phyloP scores from a whole-genome alignment of 2,329 filamentous ascomycete genomes.

The Paecilomyces fulvus region DNA sequence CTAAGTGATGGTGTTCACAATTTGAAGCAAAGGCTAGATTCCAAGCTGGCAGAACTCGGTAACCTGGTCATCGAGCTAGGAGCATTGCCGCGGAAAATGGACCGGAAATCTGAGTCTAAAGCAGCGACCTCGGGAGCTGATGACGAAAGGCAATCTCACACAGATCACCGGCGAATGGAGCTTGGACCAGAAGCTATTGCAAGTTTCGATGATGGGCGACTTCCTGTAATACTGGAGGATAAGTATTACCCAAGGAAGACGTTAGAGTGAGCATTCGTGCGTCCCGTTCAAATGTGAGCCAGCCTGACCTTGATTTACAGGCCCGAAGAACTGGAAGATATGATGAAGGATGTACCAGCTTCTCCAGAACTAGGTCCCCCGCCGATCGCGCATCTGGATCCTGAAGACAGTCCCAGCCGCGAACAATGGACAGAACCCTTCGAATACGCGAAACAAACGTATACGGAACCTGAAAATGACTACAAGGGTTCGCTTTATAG shows the following conservation, averaged over 20 bases:
- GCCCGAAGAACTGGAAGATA: slow-evolving; percentile 25
- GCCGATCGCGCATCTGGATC: slow-evolving; percentile 37
- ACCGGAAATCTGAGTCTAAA: slow-evolving; percentile 11
- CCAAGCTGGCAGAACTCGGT: slow-evolving; percentile 49
- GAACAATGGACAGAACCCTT: background rate
- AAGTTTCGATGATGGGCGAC: slow-evolving; percentile 25
- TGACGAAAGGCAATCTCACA: slow-evolving; percentile 4
- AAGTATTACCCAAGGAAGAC: slow-evolving; percentile 50
- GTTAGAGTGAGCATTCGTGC: slow-evolving; percentile 38
- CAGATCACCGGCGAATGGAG: slow-evolving; percentile 9
- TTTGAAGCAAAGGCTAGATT: slow-evolving; percentile 47
- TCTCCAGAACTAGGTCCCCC: slow-evolving; percentile 35
- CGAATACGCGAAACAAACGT: slow-evolving; percentile 1
- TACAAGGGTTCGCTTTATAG: slow-evolving; percentile 1
- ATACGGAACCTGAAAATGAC: slow-evolving; percentile 8
- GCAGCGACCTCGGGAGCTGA: slow-evolving; percentile 6
- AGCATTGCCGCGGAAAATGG: slow-evolving; percentile 25
- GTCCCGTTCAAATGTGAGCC: background rate
- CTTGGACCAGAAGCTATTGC: slow-evolving; percentile 9
- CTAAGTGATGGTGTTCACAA: slow-evolving; percentile 41
- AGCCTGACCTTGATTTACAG: slow-evolving; percentile 13
- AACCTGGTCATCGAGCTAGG: slow-evolving; percentile 48
- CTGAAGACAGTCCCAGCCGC: slow-evolving; percentile 17
- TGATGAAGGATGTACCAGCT: slow-evolving; percentile 17
- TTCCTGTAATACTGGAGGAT: slow-evolving; percentile 53